These are phyloP conservation scores for Pyropia yezoensis DNA, from an alignment of 23 red algal genomes.

Conservation along the genomic window DNA sequence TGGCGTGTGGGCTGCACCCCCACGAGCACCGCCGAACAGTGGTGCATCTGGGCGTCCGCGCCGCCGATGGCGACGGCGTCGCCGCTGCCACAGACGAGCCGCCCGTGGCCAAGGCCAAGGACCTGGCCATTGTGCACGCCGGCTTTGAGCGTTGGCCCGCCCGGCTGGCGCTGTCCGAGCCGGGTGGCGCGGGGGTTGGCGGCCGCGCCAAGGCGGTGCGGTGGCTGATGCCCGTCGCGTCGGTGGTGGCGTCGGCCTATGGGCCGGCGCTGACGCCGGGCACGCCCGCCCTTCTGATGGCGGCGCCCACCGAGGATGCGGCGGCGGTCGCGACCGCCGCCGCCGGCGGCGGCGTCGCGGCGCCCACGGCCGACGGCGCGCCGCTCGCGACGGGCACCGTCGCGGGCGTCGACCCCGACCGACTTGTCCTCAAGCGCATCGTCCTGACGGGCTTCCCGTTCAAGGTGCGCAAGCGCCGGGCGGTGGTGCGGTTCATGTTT, in stretches of 20 bases:
- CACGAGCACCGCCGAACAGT: slow-evolving; percentile 87
- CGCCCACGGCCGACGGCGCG: slow-evolving; percentile 9
- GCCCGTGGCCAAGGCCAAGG: slow-evolving; percentile 29
- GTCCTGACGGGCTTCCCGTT: slow-evolving; percentile 86
- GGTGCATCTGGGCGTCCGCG: slow-evolving; percentile 69
- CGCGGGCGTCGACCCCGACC: slow-evolving; percentile 66
- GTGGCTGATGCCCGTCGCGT: slow-evolving; percentile 43
- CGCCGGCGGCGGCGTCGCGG: slow-evolving; percentile 53
- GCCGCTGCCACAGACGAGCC: neutral
- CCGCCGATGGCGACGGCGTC: slow-evolving; percentile 19
- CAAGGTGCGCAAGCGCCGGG: slow-evolving; percentile 63
- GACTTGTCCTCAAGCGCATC: slow-evolving; percentile 89
- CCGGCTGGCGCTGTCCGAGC: slow-evolving; percentile 66
- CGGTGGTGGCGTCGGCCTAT: slow-evolving; percentile 76
- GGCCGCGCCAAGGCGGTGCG: slow-evolving; percentile 75
- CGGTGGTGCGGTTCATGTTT: slow-evolving; percentile 87
- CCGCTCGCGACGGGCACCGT: slow-evolving; percentile 62
- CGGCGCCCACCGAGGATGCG: slow-evolving; percentile 2
- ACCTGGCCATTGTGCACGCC: slow-evolving; percentile 44
- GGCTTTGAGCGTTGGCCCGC: slow-evolving; percentile 74
- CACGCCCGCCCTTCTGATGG: slow-evolving; percentile 49
- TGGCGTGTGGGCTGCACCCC: slow-evolving; percentile 50
- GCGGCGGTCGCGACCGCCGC: slow-evolving; percentile 54
- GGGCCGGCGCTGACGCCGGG: slow-evolving; percentile 26
- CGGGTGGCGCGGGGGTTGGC: slow-evolving; percentile 30